These are phyloP conservation scores for Westerdykella aurantiaca DNA, from an alignment of 2,329 filamentous ascomycete genomes.

Conservation along the genomic window DNA sequence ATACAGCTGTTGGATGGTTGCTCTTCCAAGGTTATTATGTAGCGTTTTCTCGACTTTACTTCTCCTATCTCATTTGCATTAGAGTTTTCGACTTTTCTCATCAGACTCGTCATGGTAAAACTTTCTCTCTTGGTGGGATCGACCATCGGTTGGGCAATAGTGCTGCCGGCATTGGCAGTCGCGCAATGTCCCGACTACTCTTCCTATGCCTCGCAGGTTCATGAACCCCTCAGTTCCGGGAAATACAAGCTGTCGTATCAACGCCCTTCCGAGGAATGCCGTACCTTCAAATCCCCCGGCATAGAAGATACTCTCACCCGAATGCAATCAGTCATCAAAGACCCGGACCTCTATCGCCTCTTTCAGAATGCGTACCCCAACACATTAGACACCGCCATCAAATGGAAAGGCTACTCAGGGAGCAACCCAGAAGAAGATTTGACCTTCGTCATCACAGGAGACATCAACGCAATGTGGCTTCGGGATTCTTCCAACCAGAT, in stretches of 20 bases:
- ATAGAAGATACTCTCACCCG: slow-evolving; percentile 38
- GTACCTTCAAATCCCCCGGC: slow-evolving; percentile 43
- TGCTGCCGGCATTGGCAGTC: slow-evolving; percentile 17
- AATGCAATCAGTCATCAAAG: slow-evolving; percentile 38
- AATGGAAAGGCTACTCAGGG: slow-evolving; percentile 58
- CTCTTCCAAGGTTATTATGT: not conserved
- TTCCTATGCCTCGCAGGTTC: slow-evolving; percentile 37
- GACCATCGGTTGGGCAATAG: not conserved
- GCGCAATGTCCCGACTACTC: slow-evolving; percentile 43
- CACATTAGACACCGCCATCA: slow-evolving; percentile 66
- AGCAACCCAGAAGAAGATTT: slow-evolving; percentile 58
- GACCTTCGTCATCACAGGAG: slow-evolving; percentile 54
- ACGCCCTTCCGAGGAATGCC: slow-evolving; percentile 40
- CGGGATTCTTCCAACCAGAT: slow-evolving; percentile 60
- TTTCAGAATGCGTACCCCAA: slow-evolving; percentile 71
- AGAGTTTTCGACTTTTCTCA: not conserved
- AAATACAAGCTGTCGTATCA: slow-evolving; percentile 43
- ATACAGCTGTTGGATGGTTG: not conserved
- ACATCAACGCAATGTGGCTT: slow-evolving; percentile 54
- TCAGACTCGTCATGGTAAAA: too few relatives aligned
- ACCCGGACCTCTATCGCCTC: slow-evolving; percentile 60
- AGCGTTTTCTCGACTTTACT: not conserved
- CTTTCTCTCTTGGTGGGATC: not conserved
- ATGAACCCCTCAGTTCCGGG: slow-evolving; percentile 42
- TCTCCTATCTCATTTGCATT: not conserved